Evolutionary conservation across 2,329 filamentous ascomycete species (phyloP), one percentile per base, ranked within the genome.

Genomic region (Teratosphaeria viscida): DNA sequence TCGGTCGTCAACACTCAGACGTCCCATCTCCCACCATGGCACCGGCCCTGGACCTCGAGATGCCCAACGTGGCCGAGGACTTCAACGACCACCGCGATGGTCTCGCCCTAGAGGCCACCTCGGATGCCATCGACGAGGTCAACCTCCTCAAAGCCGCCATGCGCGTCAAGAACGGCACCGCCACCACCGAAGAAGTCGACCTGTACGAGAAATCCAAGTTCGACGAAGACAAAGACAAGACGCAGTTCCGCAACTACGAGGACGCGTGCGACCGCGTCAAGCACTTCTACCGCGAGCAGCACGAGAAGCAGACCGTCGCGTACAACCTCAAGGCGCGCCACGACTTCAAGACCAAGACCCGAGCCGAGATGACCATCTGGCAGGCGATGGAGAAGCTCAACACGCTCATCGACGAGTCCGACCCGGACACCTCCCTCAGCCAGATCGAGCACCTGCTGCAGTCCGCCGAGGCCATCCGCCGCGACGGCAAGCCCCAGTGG

Each of bases 361-460:
- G 88, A 58, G 84, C 87, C 16, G 81, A 88, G 73, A 90, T 95
- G 88, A 87, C 86, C 63, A 81, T 95, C 72, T 95, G 90, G 91
- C 81, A 95, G 73, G 91, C 91, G 23, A 94, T 95, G 77, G 89
- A 95, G 82, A 92, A 90, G 76, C 86, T 95, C 70, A 90, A 95
- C 81, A 90, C 88, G 0, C 82, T 95, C 57, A 88, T 95, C 73
- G 91, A 96, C 76, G 89, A 95, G 75, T 91, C 87, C 23, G 91
- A 96, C 77, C 91, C 91, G 1, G 90, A 96, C 77, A 95, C 91
- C 54, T 85, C 83, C 55, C 85, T 96, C 63, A 87, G 85, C 32
- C 91, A 95, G 78, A 95, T 95, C 71, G 88, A 95, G 76, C 91
- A 95, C 75, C 81, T 95, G 34, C 83, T 95, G 16, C 91, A 96